These are phyloP conservation scores for Euphorbia pulcherrima DNA, from an alignment of 345 rosid species.

Conservation along the genomic window DNA sequence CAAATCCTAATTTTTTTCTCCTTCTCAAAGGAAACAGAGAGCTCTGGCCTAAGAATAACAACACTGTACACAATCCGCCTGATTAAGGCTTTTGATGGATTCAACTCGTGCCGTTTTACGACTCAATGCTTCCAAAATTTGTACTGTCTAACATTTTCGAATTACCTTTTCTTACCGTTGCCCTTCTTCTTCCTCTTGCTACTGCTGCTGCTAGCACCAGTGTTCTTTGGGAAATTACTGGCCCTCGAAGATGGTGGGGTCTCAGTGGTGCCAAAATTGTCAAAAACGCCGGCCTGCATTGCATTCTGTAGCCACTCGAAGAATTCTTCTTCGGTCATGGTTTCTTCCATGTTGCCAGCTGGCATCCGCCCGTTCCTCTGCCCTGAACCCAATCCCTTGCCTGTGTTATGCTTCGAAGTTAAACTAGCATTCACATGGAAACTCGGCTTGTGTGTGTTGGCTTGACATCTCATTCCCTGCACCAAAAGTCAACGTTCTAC, in stretches of 20 bases:
- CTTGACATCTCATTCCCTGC: conserved; percentile 95
- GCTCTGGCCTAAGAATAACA: too few species aligned
- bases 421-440: conserved; percentile 87
- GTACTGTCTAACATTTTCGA: background rate
- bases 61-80: conserved; percentile 24
- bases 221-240: conserved; percentile 37
- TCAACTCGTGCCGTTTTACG: conserved; percentile 7
- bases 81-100: conserved; percentile 4
- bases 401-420: conserved; percentile 41
- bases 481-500: conserved; percentile 14
- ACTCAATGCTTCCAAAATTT: conserved; percentile 17
- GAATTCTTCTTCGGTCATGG: conserved; percentile 88
- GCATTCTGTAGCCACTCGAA: conserved; percentile 89
- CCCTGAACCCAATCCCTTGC: conserved; percentile 60
- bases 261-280: conserved; percentile 38
- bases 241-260: conserved; percentile 45
- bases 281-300: conserved; percentile 67
- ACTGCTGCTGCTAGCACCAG: conserved; percentile 31
- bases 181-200: conserved; percentile 77
- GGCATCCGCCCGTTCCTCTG: conserved; percentile 57
- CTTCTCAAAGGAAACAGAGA: background rate
- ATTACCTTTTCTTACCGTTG: conserved; percentile 50
- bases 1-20: background rate
- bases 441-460: conserved; percentile 93
- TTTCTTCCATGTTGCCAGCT: conserved; percentile 59